Evolutionary conservation across 2,329 filamentous ascomycete genomes (phyloP).

Genomic region (Eutypella sp.): DNA sequence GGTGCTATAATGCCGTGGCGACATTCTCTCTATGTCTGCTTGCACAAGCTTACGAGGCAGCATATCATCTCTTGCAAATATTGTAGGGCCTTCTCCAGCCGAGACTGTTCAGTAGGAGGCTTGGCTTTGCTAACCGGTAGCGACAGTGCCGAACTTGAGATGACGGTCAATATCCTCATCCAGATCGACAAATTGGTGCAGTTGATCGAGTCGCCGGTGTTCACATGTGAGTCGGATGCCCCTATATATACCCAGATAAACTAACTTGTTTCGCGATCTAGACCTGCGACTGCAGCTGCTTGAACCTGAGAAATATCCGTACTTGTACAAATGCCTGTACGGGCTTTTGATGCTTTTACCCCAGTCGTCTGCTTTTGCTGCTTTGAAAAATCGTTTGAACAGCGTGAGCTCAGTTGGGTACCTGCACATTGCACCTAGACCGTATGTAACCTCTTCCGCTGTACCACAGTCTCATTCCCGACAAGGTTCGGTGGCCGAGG

Average conservation of each 20-base stretch:
- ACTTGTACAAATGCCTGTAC: constrained; percentile 96
- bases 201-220: constrained; percentile 92
- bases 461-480: constrained; percentile 24
- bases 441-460: constrained; percentile 52
- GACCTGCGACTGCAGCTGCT: constrained; percentile 91
- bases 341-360: constrained; percentile 97
- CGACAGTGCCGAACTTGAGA: constrained; percentile 85
- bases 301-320: constrained; percentile 90
- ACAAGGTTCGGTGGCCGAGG: constrained; percentile 29
- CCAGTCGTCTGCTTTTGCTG: constrained; percentile 94
- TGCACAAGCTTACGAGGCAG: constrained; percentile 96
- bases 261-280: constrained; percentile 35
- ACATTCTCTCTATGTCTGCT: constrained; percentile 94
- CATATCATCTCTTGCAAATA: constrained; percentile 91
- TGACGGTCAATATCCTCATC: constrained; percentile 98
- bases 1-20: constrained; percentile 97
- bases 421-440: constrained; percentile 73
- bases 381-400: constrained; percentile 92
- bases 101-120: neutral
- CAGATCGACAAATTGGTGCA: constrained; percentile 99
- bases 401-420: constrained; percentile 97
- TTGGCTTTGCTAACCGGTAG: constrained; percentile 13
- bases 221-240: constrained; percentile 70
- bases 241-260: neutral
- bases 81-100: constrained; percentile 58